Evolutionary conservation across 371 early-diverging fungal genomes (phyloP), one percentile per base, ranked within the genome.

Genomic region (Mortierella sp.): DNA sequence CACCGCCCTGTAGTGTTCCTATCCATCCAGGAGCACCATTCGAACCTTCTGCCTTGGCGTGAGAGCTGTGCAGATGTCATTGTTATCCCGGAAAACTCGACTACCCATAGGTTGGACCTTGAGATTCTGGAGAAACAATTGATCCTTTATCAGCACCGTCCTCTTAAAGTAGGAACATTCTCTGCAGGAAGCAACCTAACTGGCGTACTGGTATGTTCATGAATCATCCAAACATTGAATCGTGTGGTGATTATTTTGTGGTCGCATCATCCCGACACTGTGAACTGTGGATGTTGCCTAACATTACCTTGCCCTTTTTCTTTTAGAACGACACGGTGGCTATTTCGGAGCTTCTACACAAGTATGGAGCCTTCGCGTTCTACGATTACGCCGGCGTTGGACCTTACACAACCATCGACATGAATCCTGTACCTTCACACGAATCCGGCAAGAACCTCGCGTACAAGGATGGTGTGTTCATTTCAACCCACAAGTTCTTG

Each of bases 391-490:
- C 70, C 7, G 64, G 64, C 18, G 70, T 70, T 3, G 71, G 71
- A 19, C 58, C 71, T 2, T 64, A 64, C 42, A 64, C 64, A 12
- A 28, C 65, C 52, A 64, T 71, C 47, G 61, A 71, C 46, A 71
- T 71, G 65, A 71, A 71, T 26, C 71, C 71, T 8, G 19, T 46
- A 14, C 54, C 70, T 9, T 70, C 63, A 10, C 21, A 14, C 23
- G 14, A 24, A 27, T 50, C 51, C 28, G 21, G 28, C 4, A 50
- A 48, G 21, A 62, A 59, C 19, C 55, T 70, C 0, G 72, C 67
- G 41, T 72, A 72, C 67, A 72, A 72, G 49, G 72, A 66, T 24
- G 67, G 67, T 18, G 67, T 67, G 24, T 72, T 72, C 28, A 50
- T 72, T 14, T 62, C 63, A 9, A 58, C 72, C 3, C 72, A 66